phyloP scores from a whole-genome alignment of 495 filamentous ascomycete species.

The Ramalina intermedia region DNA sequence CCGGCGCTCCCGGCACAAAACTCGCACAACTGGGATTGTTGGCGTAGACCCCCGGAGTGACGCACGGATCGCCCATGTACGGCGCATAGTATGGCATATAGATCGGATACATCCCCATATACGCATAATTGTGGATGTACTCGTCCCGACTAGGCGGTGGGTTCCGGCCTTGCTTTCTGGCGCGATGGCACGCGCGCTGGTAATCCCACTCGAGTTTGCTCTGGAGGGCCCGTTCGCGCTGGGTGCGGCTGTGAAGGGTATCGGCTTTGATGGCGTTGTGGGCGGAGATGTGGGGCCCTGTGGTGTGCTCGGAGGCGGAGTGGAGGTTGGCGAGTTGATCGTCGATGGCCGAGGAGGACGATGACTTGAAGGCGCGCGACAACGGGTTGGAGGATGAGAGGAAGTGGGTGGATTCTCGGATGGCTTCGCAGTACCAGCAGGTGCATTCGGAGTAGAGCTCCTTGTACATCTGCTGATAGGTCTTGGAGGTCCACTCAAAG shows the following conservation, averaged over 20 bases:
- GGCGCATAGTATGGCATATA: slow-evolving; percentile 39
- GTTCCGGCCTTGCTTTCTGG: slow-evolving; percentile 41
- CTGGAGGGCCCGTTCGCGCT: slow-evolving; percentile 16
- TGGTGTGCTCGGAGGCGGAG: slow-evolving; percentile 22
- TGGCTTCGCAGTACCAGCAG: slow-evolving; percentile 84
- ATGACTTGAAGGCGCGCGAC: slow-evolving; percentile 9
- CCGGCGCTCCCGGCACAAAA: slow-evolving; percentile 24
- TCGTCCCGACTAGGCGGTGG: slow-evolving; percentile 31
- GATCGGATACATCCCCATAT: slow-evolving; percentile 16
- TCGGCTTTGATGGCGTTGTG: slow-evolving; percentile 7
- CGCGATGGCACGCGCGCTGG: slow-evolving; percentile 44
- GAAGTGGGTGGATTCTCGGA: slow-evolving; percentile 46
- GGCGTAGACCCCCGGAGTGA: slow-evolving; percentile 25
- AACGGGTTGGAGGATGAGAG: slow-evolving; percentile 22
- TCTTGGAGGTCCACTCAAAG: slow-evolving; percentile 63
- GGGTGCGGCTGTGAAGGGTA: not conserved
- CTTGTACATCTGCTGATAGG: slow-evolving; percentile 45
- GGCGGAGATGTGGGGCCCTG: slow-evolving; percentile 22
- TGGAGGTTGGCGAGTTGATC: slow-evolving; percentile 39
- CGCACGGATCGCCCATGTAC: slow-evolving; percentile 35
- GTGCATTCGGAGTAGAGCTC: slow-evolving; percentile 70
- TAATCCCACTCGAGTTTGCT: slow-evolving; percentile 44
- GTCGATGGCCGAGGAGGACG: slow-evolving; percentile 17
- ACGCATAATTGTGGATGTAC: slow-evolving; percentile 35
- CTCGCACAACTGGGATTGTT: slow-evolving; percentile 33